A percentile compares a stretch with the other conserved stretches of the same genome.
Evolutionary conservation across 495 filamentous ascomycete genomes (phyloP).

Genomic region (Extremus antarcticus): DNA sequence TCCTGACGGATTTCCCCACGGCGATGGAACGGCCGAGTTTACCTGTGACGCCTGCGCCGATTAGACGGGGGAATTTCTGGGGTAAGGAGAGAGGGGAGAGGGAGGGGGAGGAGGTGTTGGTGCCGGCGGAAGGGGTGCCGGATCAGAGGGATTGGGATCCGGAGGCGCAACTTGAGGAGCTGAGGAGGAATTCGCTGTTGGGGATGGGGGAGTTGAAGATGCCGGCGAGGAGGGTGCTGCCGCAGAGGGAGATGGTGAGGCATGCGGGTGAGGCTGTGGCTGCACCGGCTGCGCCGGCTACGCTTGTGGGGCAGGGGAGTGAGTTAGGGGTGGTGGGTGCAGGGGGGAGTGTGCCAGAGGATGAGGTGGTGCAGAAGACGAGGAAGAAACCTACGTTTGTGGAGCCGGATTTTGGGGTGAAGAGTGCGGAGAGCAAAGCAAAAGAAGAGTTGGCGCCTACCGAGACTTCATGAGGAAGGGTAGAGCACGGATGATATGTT

Average conservation of each 20-base stretch:
- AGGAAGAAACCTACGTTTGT: not conserved
- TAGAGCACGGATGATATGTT: not conserved
- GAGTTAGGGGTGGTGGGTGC: not conserved
- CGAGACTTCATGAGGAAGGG: not conserved
- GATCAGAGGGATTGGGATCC: constrained; percentile 82
- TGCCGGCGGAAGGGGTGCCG: constrained; percentile 68
- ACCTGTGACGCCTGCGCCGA: constrained; percentile 80
- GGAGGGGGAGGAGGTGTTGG: constrained; percentile 47
- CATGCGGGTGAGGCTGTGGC: not conserved
- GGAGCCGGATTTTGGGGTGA: not conserved
- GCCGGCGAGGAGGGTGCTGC: not conserved
- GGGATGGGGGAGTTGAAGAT: constrained; percentile 12
- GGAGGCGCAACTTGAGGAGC: constrained; percentile 52
- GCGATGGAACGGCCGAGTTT: constrained; percentile 74
- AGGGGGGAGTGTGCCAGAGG: not conserved
- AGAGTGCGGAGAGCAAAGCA: not conserved
- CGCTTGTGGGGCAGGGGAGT: too few species aligned
- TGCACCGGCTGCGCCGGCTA: too few species aligned
- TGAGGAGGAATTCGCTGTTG: constrained; percentile 36
- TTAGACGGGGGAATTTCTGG: constrained; percentile 46
- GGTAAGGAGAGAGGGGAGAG: constrained; percentile 39
- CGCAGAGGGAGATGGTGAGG: not conserved
- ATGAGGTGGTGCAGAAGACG: too few species aligned
- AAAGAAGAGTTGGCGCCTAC: constrained; percentile 15
- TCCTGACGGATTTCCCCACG: constrained; percentile 76